Evolutionary conservation across 805 yeast genomes (phyloP), one percentile per base, ranked within the genome.

Genomic region (Candida succiphila): DNA sequence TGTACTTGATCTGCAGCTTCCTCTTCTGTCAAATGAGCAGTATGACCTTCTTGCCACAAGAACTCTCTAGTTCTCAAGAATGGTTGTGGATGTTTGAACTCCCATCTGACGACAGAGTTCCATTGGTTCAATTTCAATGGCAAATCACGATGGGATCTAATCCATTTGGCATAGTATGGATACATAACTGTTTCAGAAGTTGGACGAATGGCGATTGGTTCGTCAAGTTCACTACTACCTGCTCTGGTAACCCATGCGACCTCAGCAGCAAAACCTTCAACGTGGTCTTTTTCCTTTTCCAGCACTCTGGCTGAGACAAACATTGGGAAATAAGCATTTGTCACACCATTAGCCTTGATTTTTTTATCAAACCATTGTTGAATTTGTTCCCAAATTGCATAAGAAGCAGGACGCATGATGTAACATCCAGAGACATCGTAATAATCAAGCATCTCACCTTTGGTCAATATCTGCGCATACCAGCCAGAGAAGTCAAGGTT

Each of bases 31-130:
- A 94, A 72, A 60, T 85, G 95, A 35, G 95, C 98, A 32, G 98
- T 92, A 68, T 92, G 99, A 49, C 99, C 99, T 67, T 92, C 99
- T 67, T 92, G 99, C 99, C 99, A 92, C 61, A 92, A 70, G 66
- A 92, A 92, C 65, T 92, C 99, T 67, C 99, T 82, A 12, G 98
- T 94, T 74, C 99, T 83, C 56, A 92, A 67, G 63, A 92, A 92
- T 32, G 99, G 99, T 67, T 92, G 99, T 37, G 99, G 99, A 62
- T 92, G 97, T 70, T 92, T 92, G 68, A 92, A 92, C 66, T 92
- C 99, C 99, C 98, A 92, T 70, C 99, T 82, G 32, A 92, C 99
- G 29, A 92, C 99, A 15, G 96, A 88, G 68, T 94, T 94, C 99
- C 99, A 92, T 67, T 92, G 99, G 69, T 92, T 92, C 54, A 92